phyloP scores from a whole-genome alignment of 2,329 filamentous ascomycete genomes.

The Chrysosphaeria jannelii region DNA sequence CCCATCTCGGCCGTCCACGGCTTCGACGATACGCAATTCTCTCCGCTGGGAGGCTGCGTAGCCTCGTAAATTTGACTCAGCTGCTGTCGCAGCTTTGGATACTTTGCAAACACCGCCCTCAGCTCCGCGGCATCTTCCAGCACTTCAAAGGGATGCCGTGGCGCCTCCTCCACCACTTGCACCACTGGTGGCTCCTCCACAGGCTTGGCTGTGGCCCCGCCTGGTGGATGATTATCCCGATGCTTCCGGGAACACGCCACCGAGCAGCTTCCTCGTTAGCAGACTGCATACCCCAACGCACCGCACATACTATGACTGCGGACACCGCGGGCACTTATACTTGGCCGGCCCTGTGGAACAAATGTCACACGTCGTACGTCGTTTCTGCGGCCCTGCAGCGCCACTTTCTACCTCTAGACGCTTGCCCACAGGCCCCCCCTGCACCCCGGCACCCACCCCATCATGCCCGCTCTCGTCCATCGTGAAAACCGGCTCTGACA shows the following conservation, averaged over 20 bases:
- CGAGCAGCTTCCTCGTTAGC: constrained; percentile 18
- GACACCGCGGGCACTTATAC: constrained; percentile 32
- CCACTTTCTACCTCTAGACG: no score
- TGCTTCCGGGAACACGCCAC: constrained; percentile 17
- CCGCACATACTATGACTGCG: constrained; percentile 22
- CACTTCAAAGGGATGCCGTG: constrained; percentile 17
- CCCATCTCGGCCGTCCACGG: constrained; percentile 28
- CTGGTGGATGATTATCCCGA: constrained; percentile 8
- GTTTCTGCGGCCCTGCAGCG: no score
- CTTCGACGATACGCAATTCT: background rate
- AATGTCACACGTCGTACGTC: constrained; percentile 16
- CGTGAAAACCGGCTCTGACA: no score
- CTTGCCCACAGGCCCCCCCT: no score
- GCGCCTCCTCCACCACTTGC: background rate
- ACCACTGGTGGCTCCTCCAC: no score
- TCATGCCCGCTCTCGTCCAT: no score
- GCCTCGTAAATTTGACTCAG: constrained; percentile 18
- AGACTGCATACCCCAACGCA: background rate
- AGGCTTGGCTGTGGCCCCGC: constrained; percentile 1
- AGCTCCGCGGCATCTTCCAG: constrained; percentile 21
- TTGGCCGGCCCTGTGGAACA: constrained; percentile 21
- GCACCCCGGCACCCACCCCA: no score
- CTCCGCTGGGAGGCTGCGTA: constrained; percentile 1
- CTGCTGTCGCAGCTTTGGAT: constrained; percentile 17
- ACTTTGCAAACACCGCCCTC: constrained; percentile 18